Percentiles rank a stretch among this genome's conserved stretches.
These are phyloP conservation scores for Blastobotrys buckinghamii DNA, from an alignment of 1,139 yeast species.

Conservation along the genomic window DNA sequence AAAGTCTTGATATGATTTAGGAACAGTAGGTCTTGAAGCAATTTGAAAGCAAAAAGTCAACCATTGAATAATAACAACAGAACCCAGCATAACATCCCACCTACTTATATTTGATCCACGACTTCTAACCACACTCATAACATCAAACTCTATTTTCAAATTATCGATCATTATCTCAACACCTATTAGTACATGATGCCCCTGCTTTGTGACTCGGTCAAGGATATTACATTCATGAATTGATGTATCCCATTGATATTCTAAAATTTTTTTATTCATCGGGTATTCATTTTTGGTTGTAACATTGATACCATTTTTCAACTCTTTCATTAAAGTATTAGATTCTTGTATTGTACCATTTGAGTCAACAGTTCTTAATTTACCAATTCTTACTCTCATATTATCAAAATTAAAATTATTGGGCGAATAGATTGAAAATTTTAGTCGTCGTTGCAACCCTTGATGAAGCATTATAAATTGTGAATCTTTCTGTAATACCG, in stretches of 20 bases:
- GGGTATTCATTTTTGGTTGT: not conserved
- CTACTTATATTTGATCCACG: conserved; percentile 12
- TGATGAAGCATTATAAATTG: conserved; percentile 22
- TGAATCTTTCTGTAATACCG: conserved; percentile 13
- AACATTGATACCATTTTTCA: not conserved
- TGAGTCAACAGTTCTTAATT: conserved; percentile 21
- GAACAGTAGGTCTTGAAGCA: conserved; percentile 12
- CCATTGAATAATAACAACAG: conserved; percentile 4
- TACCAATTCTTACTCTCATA: conserved; percentile 13
- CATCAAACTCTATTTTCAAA: conserved; percentile 2
- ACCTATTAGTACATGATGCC: conserved; percentile 12
- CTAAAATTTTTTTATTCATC: conserved; percentile 6
- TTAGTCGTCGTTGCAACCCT: conserved; percentile 28
- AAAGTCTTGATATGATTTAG: conserved; percentile 16
- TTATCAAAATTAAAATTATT: conserved; percentile 15
- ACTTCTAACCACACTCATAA: conserved; percentile 6
- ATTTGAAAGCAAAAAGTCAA: conserved; percentile 10
- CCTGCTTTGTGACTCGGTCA: conserved; percentile 19
- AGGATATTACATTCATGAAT: conserved; percentile 19
- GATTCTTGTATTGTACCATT: conserved; percentile 16
- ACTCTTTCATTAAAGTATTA: not conserved
- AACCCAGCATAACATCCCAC: conserved; percentile 16
- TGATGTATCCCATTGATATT: conserved; percentile 23
- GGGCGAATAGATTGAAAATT: conserved; percentile 18
- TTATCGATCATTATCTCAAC: not conserved